phyloP scores from a whole-genome alignment of 2,329 filamentous ascomycete genomes.

The Neurospora sp. region DNA sequence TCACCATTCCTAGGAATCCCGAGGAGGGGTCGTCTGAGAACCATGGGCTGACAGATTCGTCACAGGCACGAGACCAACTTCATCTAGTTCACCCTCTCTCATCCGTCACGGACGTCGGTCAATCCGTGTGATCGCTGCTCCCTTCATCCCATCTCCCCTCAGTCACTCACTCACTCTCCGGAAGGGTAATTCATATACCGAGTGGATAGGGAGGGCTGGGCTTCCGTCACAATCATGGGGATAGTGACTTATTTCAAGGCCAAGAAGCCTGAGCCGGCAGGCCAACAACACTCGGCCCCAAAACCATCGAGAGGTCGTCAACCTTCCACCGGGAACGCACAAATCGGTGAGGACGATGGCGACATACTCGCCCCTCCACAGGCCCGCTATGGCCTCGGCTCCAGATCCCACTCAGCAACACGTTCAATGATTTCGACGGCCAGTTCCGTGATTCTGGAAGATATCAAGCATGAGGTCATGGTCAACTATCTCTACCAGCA shows the following conservation, averaged over 20 bases:
- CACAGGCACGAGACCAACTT: background rate
- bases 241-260: conserved; percentile 53
- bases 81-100: background rate
- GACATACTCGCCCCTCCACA: background rate
- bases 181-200: background rate
- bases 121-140: background rate
- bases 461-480: conserved; percentile 75
- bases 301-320: background rate
- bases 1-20: background rate
- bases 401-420: conserved; percentile 43
- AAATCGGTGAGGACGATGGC: background rate
- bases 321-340: background rate
- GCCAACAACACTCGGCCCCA: background rate
- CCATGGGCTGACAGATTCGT: background rate
- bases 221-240: conserved; percentile 38
- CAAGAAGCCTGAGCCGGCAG: conserved; percentile 27
- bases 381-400: conserved; percentile 26
- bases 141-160: background rate
- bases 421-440: conserved; percentile 35
- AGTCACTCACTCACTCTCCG: background rate
- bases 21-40: background rate
- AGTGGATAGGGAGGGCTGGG: background rate
- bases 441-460: conserved; percentile 52
- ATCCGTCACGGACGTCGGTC: background rate
- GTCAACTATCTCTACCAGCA: conserved; percentile 75